A percentile compares a stretch with the other conserved stretches of the same genome.
Conservation (phyloP, 805 yeast genomes). For the Ogataea nonfermentans region DNA sequence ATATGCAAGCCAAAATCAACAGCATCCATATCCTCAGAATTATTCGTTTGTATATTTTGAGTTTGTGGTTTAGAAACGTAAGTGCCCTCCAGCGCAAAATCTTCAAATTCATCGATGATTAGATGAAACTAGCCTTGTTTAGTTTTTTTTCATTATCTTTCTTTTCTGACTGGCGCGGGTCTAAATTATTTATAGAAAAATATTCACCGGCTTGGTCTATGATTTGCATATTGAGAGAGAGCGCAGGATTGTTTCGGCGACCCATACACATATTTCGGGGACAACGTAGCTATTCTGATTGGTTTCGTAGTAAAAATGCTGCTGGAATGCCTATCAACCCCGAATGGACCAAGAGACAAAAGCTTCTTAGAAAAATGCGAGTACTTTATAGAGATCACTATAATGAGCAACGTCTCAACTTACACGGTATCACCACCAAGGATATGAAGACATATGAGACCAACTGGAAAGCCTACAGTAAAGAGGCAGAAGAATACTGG, state of each 20-base stretch:
- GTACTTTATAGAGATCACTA: neutral
- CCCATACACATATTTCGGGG: neutral
- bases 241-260: conserved; percentile 1
- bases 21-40: conserved; percentile 21
- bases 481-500: conserved; percentile 8
- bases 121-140: neutral
- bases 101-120: neutral
- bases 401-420: neutral
- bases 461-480: neutral
- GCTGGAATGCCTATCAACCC: conserved; percentile 4
- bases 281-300: neutral
- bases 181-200: neutral
- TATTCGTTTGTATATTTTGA: conserved; percentile 15
- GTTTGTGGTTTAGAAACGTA: conserved; percentile 13
- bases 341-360: conserved; percentile 12
- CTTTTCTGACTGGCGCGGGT: neutral
- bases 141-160: neutral
- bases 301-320: neutral
- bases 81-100: conserved; percentile 1
- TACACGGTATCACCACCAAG: neutral
- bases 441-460: conserved; percentile 3
- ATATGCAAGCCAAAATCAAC: neutral
- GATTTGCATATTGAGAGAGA: conserved; percentile 2
- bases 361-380: conserved; percentile 5
- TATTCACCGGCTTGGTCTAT: conserved; percentile 1